Evolutionary conservation across 2,329 filamentous ascomycete genomes (phyloP).

Genomic region (Aspergillus arachidicola): DNA sequence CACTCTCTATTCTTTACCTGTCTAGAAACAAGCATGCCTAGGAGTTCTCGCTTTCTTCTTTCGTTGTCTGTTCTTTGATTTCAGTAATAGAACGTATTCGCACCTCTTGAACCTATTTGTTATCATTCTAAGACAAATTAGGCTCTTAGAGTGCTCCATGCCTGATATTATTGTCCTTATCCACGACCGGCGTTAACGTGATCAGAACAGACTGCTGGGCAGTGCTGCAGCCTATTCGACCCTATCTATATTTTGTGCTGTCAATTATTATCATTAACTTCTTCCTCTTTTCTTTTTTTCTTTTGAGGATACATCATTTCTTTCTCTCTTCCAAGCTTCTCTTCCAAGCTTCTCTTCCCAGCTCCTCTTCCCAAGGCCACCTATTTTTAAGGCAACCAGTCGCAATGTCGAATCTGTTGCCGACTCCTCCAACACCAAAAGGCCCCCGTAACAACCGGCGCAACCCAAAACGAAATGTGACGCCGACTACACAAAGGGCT

Average conservation of each 20-base stretch:
- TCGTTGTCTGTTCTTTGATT: slow-evolving; percentile 17
- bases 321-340: slow-evolving; percentile 31
- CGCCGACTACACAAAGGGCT: slow-evolving; percentile 34
- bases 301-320: slow-evolving; percentile 13
- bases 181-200: slow-evolving; percentile 26
- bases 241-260: slow-evolving; percentile 15
- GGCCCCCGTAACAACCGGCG: slow-evolving; percentile 40
- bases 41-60: slow-evolving; percentile 18
- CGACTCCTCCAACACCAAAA: slow-evolving; percentile 43
- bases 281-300: slow-evolving; percentile 8
- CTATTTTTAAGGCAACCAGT: slow-evolving; percentile 53
- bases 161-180: slow-evolving; percentile 9
- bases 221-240: slow-evolving; percentile 28
- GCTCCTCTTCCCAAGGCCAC: slow-evolving; percentile 43
- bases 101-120: slow-evolving; percentile 13
- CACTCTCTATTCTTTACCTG: slow-evolving; percentile 14
- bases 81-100: slow-evolving; percentile 21
- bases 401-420: slow-evolving; percentile 49
- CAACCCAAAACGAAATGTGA: slow-evolving; percentile 39
- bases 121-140: slow-evolving; percentile 8
- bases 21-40: slow-evolving; percentile 24
- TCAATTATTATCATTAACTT: slow-evolving; percentile 23
- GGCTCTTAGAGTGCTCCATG: slow-evolving; percentile 2
- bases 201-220: slow-evolving; percentile 38
- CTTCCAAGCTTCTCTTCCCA: slow-evolving; percentile 28